These are phyloP conservation scores for Nakaseomyces uthaithaninus DNA, from an alignment of 1,139 yeast species.

Conservation along the genomic window DNA sequence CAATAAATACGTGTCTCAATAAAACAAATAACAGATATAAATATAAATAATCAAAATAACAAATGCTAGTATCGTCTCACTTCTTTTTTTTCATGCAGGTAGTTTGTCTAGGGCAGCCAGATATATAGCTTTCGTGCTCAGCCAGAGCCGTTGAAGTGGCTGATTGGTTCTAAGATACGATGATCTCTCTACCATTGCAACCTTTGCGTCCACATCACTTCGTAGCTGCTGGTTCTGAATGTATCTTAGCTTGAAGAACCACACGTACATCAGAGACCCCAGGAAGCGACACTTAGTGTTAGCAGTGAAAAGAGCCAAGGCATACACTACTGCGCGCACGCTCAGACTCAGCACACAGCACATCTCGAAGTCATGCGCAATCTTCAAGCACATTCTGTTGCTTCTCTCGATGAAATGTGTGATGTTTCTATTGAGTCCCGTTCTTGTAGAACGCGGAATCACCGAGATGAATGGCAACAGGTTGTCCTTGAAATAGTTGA, in stretches of 20 bases:
- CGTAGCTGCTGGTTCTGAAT: constrained; percentile 21
- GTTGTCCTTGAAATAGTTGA: constrained; percentile 40
- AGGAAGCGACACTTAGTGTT: constrained; percentile 13
- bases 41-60: too few relatives aligned
- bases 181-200: constrained; percentile 10
- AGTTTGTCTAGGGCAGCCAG: constrained; percentile 13
- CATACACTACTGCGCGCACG: constrained; percentile 19
- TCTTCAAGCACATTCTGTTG: constrained; percentile 21
- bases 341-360: constrained; percentile 21
- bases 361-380: constrained; percentile 28
- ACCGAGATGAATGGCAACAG: constrained; percentile 32
- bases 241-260: constrained; percentile 27
- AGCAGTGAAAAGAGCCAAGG: constrained; percentile 10
- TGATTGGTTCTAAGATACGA: constrained; percentile 9
- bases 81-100: constrained; percentile 10
- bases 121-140: constrained; percentile 16
- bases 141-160: constrained; percentile 16
- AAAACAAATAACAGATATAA: too few relatives aligned
- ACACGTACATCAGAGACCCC: constrained; percentile 19
- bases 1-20: too few relatives aligned
- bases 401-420: constrained; percentile 21
- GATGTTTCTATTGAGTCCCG: constrained; percentile 16
- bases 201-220: constrained; percentile 14
- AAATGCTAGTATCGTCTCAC: constrained; percentile 1
- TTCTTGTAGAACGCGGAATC: constrained; percentile 15